Evolutionary conservation across 441 rosid genomes (phyloP), one percentile per base, ranked within the genome.

Genomic region (Syzygium malaccense): DNA sequence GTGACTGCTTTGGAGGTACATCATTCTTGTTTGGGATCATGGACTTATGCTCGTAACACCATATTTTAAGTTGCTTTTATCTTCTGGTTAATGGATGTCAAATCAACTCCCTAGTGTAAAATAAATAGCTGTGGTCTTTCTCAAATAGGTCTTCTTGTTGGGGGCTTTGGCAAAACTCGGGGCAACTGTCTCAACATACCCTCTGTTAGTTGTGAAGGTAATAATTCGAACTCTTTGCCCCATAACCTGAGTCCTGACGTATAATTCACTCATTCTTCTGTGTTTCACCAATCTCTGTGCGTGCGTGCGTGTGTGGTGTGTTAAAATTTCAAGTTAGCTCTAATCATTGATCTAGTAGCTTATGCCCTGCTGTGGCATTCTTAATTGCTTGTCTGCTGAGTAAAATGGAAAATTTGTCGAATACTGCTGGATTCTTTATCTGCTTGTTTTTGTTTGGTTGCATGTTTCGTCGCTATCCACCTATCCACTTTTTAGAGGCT

Each of bases 121-220:
- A 86, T 55, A 45, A 23, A 32, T 55, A 79, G 26, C 33, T 57
- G 33, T 37, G 53, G 33, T 55, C 64, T 14, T 86, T 68, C 49
- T 51, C 55, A 41, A 89, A 88, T 88, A 95, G 97, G 96, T 95
- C 55, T 95, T 94, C 90, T 55, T 93, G 49, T 88, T 95, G 20
- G 96, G 96, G 68, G 96, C 96, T 79, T 88, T 93, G 92, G 96
- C 97, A 49, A 95, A 94, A 93, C 89, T 95, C 30, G 97, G 96
- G 90, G 97, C 97, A 87, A 95, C 97, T 41, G 90, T 95, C 48
- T 78, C 94, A 88, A 95, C 97, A 56, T 94, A 95, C 85, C 97
- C 97, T 66, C 88, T 94, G 71, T 91, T 95, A 90, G 97, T 94
- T 90, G 96, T 95, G 85, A 95, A 95, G 97, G 97, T 95, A 93